Percentiles rank a stretch among this genome's conserved stretches.
Conservation (phyloP, 306 rosid species). For the Prunus salicina region DNA sequence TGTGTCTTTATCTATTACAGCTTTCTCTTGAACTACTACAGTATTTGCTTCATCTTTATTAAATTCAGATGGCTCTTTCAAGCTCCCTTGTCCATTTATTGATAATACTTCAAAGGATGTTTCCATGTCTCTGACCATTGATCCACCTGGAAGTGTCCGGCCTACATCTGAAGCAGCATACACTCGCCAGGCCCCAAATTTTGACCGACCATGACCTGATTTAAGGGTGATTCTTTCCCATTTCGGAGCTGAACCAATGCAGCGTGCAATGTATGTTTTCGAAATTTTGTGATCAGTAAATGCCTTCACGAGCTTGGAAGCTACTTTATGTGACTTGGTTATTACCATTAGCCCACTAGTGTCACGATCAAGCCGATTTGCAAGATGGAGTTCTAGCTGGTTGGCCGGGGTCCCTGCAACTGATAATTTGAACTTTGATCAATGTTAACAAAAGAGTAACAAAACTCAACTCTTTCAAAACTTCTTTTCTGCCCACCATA, state of each 20-base stretch:
- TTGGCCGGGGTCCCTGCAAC: constrained; percentile 30
- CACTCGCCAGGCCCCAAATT: constrained; percentile 81
- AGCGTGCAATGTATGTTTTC: constrained; percentile 75
- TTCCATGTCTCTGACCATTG: constrained; percentile 76
- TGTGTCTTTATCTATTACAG: constrained; percentile 23
- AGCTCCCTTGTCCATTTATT: constrained; percentile 45
- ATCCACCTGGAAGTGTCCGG: constrained; percentile 72
- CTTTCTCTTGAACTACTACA: constrained; percentile 53
- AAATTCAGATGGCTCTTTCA: constrained; percentile 36
- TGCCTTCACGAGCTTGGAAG: constrained; percentile 75
- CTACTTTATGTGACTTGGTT: constrained; percentile 80
- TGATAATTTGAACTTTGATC: constrained; percentile 4
- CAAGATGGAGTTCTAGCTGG: constrained; percentile 68
- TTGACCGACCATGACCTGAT: constrained; percentile 92
- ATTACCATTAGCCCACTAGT: constrained; percentile 76
- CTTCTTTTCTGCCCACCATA: background rate
- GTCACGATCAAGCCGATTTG: constrained; percentile 87
- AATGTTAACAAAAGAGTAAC: background rate
- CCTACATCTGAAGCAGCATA: constrained; percentile 81
- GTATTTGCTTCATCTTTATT: constrained; percentile 28
- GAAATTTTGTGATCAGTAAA: constrained; percentile 67
- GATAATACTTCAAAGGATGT: constrained; percentile 67
- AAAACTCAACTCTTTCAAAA: background rate
- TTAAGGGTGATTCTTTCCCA: constrained; percentile 62
- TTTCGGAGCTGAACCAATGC: constrained; percentile 50